phyloP scores from a whole-genome alignment of 768 basidiomycete genomes.

The Boletus coccyginus region DNA sequence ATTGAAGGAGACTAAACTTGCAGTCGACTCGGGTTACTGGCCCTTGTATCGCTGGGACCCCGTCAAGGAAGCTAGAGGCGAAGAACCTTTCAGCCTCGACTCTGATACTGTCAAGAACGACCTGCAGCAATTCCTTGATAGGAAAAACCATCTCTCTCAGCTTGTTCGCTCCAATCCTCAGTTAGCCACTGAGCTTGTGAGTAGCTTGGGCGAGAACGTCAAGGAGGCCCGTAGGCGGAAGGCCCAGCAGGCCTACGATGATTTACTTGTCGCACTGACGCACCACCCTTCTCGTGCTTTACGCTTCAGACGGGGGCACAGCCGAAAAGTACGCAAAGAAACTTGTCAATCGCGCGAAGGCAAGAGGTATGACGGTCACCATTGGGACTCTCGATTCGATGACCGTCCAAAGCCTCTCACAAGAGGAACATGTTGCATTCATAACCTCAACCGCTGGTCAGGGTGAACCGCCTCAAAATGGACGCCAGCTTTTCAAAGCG shows the following conservation, averaged over 20 bases:
- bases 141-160: constrained; percentile 95
- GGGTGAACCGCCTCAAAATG: constrained; percentile 97
- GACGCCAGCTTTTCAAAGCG: constrained; percentile 83
- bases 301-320: constrained; percentile 90
- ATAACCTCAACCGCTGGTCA: constrained; percentile 94
- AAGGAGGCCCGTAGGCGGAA: constrained; percentile 79
- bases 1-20: constrained; percentile 96
- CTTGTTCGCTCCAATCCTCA: constrained; percentile 79
- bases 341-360: constrained; percentile 78
- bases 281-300: constrained; percentile 85
- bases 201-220: constrained; percentile 79
- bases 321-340: constrained; percentile 97
- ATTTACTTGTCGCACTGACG: constrained; percentile 76
- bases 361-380: constrained; percentile 76
- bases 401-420: constrained; percentile 66
- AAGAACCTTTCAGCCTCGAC: constrained; percentile 90
- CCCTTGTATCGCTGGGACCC: constrained; percentile 99
- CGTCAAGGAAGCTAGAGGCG: constrained; percentile 64
- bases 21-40: constrained; percentile 96
- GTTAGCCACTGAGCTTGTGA: constrained; percentile 78
- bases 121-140: constrained; percentile 88
- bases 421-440: constrained; percentile 77
- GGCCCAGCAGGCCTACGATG: constrained; percentile 81
- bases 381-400: constrained; percentile 80
- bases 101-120: constrained; percentile 94